Conservation (phyloP, 768 basidiomycete genomes). For the Rhizopogon salebrosus region DNA sequence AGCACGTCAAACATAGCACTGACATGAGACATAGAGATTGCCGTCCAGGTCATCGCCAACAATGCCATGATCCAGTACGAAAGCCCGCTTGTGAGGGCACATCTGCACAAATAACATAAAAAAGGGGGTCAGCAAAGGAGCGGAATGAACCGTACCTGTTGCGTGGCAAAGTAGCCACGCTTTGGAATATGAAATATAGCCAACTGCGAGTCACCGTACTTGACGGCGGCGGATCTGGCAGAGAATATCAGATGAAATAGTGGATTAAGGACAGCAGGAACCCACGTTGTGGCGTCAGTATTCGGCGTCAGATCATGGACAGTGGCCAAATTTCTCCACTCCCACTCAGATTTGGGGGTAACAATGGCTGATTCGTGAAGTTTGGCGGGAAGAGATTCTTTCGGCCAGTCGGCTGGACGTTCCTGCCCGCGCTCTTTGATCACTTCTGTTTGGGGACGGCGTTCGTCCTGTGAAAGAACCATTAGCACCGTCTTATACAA, state of each 20-base stretch:
- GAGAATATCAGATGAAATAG: not conserved
- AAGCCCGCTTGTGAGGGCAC: slow-evolving; percentile 52
- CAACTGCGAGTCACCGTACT: slow-evolving; percentile 61
- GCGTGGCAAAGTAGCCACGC: slow-evolving; percentile 58
- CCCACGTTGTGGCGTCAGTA: slow-evolving; percentile 42
- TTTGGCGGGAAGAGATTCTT: slow-evolving; percentile 44
- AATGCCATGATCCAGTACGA: slow-evolving; percentile 67
- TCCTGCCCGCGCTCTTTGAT: slow-evolving; percentile 57
- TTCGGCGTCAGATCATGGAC: slow-evolving; percentile 44
- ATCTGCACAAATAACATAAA: slow-evolving; percentile 20
- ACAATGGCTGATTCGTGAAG: slow-evolving; percentile 33
- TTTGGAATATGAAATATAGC: slow-evolving; percentile 63
- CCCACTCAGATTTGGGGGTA: slow-evolving; percentile 48
- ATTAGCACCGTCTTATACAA: not conserved
- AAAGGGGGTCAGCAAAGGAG: not conserved
- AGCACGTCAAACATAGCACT: slow-evolving; percentile 13
- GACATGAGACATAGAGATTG: slow-evolving; percentile 45
- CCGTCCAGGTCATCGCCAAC: slow-evolving; percentile 59
- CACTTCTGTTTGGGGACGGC: slow-evolving; percentile 39
- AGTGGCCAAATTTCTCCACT: slow-evolving; percentile 47
- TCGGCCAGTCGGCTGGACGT: slow-evolving; percentile 67
- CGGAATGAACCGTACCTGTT: slow-evolving; percentile 43
- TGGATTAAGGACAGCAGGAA: not conserved
- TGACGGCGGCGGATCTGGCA: slow-evolving; percentile 42
- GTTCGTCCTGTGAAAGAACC: slow-evolving; percentile 30